phyloP scores from a whole-genome alignment of 164 flowering plant genomes.

The Hamamelis virginiana region DNA sequence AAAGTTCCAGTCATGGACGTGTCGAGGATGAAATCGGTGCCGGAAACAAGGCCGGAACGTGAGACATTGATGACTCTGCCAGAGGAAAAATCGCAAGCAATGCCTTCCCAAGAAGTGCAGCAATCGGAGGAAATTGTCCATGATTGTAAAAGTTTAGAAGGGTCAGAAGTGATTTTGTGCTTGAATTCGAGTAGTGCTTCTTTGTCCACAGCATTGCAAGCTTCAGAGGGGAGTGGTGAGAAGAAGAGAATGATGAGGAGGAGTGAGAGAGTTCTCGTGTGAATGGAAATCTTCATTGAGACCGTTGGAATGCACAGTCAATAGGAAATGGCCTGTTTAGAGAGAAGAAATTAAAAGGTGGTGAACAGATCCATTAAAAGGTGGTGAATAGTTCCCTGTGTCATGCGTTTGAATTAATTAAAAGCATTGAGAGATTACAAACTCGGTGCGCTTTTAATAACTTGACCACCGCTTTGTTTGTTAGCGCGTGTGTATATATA shows the following conservation, averaged over 20 bases:
- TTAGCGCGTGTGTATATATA: no score
- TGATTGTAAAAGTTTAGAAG: conserved; percentile 35
- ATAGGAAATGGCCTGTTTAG: no score
- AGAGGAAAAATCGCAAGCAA: conserved; percentile 42
- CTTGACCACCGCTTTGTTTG: no score
- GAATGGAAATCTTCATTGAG: no score
- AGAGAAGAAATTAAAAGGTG: no score
- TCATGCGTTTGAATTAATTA: no score
- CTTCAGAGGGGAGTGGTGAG: background rate
- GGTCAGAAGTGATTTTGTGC: conserved; percentile 48
- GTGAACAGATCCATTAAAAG: no score
- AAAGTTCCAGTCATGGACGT: conserved; percentile 60
- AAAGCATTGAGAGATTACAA: no score
- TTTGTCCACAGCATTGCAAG: conserved; percentile 47
- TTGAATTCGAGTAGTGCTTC: conserved; percentile 62
- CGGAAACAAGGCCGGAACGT: conserved; percentile 51
- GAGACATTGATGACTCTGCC: conserved; percentile 56
- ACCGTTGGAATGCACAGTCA: no score
- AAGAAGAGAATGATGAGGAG: conserved; percentile 11
- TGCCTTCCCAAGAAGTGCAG: conserved; percentile 63
- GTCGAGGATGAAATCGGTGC: conserved; percentile 35
- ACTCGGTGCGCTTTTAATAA: no score
- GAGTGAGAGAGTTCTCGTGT: no score
- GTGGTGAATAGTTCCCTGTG: no score
- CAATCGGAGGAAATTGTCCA: conserved; percentile 56